These are phyloP conservation scores for Pelargonium cotyledonis DNA, from an alignment of 441 rosid species.

Conservation along the genomic window DNA sequence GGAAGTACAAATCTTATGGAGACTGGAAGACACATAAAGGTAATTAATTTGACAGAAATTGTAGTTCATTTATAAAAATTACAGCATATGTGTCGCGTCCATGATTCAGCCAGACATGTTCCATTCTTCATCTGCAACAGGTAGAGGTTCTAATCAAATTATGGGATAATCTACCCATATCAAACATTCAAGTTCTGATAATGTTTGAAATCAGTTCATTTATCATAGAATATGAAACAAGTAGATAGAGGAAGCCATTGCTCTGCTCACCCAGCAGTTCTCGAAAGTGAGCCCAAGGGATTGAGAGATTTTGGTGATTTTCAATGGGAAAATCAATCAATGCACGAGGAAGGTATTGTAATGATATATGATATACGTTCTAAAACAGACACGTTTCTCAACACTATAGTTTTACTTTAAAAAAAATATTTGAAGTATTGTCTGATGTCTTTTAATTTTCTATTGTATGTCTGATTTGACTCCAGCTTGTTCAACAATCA, in stretches of 20 bases:
- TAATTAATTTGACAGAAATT: too few relatives aligned
- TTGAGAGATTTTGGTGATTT: constrained; percentile 27
- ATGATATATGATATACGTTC: not conserved
- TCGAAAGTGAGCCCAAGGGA: constrained; percentile 19
- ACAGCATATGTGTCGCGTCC: too few relatives aligned
- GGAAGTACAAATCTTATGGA: too few relatives aligned
- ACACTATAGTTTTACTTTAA: not conserved
- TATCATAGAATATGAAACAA: constrained; percentile 13
- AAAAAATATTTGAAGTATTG: not conserved
- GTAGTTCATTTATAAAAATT: too few relatives aligned
- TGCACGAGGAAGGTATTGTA: constrained; percentile 34
- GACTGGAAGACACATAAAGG: too few relatives aligned
- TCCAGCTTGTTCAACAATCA: constrained; percentile 27
- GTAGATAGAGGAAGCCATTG: constrained; percentile 22
- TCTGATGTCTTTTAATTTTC: not conserved
- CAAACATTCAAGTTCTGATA: constrained; percentile 14
- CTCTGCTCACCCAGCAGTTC: constrained; percentile 16
- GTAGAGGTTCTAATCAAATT: constrained; percentile 32
- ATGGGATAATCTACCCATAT: constrained; percentile 1
- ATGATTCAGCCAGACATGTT: constrained; percentile 1
- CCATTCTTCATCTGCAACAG: constrained; percentile 29
- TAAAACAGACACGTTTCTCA: not conserved
- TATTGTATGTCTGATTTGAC: constrained; percentile 16
- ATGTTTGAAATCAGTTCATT: constrained; percentile 11
- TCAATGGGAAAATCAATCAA: constrained; percentile 37